Conservation (phyloP, 2,329 filamentous ascomycete genomes). For the Sodiomyces alkalinus region DNA sequence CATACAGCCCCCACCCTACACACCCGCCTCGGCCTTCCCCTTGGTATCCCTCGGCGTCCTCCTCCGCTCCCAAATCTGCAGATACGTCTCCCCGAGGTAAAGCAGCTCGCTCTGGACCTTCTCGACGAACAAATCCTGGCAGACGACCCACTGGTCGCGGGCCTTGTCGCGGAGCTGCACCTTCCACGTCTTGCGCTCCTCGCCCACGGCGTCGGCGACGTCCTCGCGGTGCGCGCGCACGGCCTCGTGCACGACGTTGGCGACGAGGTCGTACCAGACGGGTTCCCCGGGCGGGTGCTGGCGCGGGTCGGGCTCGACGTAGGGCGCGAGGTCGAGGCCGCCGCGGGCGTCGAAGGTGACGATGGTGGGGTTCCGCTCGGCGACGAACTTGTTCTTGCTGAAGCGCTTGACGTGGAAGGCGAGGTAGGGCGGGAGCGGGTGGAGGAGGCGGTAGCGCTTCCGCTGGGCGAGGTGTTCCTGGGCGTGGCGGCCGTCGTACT, state of each 20-base stretch:
- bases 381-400: conserved; percentile 89
- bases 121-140: conserved; percentile 89
- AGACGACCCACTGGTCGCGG: conserved; percentile 76
- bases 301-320: conserved; percentile 73
- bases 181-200: conserved; percentile 84
- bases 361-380: conserved; percentile 92
- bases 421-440: conserved; percentile 82
- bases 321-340: conserved; percentile 72
- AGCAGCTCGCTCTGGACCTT: conserved; percentile 76
- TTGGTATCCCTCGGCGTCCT: conserved; percentile 31
- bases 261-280: conserved; percentile 88
- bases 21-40: no score
- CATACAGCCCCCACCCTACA: no score
- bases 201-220: conserved; percentile 67
- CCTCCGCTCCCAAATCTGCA: conserved; percentile 91
- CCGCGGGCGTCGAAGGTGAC: conserved; percentile 76
- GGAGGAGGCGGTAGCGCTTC: conserved; percentile 75
- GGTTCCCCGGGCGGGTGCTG: conserved; percentile 61
- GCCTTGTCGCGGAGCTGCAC: conserved; percentile 75
- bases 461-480: conserved; percentile 84
- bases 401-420: conserved; percentile 96
- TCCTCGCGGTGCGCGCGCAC: conserved; percentile 58
- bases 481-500: conserved; percentile 79
- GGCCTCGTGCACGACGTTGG: conserved; percentile 83
- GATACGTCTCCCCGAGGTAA: conserved; percentile 84